These are phyloP conservation scores for Macadamia integrifolia DNA, from an alignment of 164 flowering plant genomes.

Conservation along the genomic window DNA sequence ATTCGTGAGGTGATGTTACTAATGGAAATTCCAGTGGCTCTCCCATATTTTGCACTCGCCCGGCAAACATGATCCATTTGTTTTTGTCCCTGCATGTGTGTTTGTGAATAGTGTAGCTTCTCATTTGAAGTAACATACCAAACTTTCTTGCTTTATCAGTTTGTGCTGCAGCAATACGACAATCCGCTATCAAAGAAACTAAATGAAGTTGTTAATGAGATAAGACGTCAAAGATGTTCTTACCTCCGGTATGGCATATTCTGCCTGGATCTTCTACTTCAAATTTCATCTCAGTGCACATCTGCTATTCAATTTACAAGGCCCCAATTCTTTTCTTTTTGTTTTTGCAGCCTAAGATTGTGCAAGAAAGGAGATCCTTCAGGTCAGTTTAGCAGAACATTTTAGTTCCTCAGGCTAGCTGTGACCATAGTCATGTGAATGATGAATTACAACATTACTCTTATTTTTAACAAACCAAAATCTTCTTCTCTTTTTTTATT, in stretches of 20 bases:
- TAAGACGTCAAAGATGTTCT: conserved; percentile 84
- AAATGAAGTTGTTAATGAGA: conserved; percentile 76
- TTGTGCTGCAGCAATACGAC: conserved; percentile 71
- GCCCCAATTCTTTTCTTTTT: neutral
- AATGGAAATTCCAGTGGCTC: no score
- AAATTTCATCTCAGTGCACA: neutral
- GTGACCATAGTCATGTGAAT: neutral
- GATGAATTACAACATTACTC: no score
- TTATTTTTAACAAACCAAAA: no score
- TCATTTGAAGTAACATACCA: no score
- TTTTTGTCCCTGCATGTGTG: no score
- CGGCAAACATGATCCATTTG: no score
- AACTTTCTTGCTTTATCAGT: conserved; percentile 30
- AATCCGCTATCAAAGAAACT: conserved; percentile 80
- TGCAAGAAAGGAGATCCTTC: conserved; percentile 94
- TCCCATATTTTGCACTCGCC: no score
- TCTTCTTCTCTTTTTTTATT: no score
- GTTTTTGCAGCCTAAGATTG: conserved; percentile 62
- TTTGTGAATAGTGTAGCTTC: no score
- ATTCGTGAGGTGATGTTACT: no score
- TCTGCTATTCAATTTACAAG: neutral
- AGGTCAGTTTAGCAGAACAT: conserved; percentile 43
- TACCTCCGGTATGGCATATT: conserved; percentile 67
- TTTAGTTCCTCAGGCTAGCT: neutral
- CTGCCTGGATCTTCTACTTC: no score